phyloP scores from a whole-genome alignment of 2,329 filamentous ascomycete species.

The Neonectria magnoliae region DNA sequence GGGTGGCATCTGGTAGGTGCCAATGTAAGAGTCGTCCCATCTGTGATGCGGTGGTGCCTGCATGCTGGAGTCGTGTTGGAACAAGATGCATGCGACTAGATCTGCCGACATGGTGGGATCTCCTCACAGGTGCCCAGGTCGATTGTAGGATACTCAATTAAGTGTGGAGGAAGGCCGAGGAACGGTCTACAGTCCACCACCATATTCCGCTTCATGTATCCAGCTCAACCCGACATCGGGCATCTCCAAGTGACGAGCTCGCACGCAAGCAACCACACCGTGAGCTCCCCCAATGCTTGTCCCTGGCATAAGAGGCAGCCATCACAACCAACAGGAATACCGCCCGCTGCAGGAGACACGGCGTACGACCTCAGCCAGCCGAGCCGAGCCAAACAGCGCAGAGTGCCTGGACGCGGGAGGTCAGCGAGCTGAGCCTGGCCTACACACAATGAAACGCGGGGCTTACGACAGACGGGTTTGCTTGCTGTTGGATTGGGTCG shows the following conservation, averaged over 20 bases:
- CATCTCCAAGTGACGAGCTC: not conserved
- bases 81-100: not conserved
- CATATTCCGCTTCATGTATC: not conserved
- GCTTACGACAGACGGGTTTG: too few species aligned
- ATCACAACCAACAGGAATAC: not conserved
- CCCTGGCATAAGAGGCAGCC: not conserved
- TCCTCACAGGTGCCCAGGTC: not conserved
- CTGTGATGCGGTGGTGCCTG: not conserved
- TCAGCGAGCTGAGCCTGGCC: not conserved
- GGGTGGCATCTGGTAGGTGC: not conserved
- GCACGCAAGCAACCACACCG: not conserved
- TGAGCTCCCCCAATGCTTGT: not conserved
- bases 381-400: not conserved
- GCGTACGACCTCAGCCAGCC: not conserved
- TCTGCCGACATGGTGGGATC: not conserved
- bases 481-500: not conserved
- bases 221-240: not conserved
- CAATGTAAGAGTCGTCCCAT: not conserved
- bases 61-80: not conserved
- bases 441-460: conserved; percentile 1
- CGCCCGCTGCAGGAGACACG: not conserved
- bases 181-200: not conserved
- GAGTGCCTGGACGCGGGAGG: not conserved
- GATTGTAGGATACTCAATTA: not conserved
- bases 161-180: not conserved